phyloP scores from a whole-genome alignment of 202 grass and related monocot genomes.

The Schoenoplectus triqueter region DNA sequence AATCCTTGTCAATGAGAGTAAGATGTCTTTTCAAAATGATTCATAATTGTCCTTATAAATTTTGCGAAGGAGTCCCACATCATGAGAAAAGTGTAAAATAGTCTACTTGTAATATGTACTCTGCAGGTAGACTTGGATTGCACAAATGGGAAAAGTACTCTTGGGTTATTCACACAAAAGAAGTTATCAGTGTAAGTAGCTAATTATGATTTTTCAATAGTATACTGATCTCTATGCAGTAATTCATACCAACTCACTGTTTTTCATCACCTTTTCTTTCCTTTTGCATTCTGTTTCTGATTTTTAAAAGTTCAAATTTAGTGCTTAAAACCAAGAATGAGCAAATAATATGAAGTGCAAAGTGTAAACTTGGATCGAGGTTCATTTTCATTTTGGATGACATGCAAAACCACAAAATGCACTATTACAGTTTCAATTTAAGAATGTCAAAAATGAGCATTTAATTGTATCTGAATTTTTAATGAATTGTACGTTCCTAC shows the following conservation, averaged over 20 bases:
- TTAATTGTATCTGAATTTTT: constrained; percentile 7
- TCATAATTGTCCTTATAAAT: not conserved
- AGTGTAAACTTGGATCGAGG: not conserved
- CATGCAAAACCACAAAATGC: not conserved
- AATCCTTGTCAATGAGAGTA: constrained; percentile 81
- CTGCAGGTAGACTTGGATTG: constrained; percentile 82
- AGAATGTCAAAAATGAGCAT: constrained; percentile 17
- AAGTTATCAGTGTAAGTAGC: constrained; percentile 78
- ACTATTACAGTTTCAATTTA: not conserved
- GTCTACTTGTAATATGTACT: not conserved
- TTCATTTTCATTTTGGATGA: not conserved
- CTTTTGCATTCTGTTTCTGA: not conserved
- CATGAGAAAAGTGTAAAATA: not conserved
- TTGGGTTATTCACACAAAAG: constrained; percentile 75
- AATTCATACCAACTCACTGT: not conserved
- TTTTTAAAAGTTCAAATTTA: not conserved
- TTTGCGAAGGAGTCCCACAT: constrained; percentile 18
- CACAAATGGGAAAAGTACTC: constrained; percentile 57
- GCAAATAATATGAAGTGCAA: constrained; percentile 25
- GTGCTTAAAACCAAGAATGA: constrained; percentile 10
- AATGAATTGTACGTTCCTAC: not conserved
- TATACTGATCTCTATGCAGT: not conserved
- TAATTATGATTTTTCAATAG: not conserved
- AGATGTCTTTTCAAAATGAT: constrained; percentile 35
- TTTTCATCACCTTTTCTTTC: not conserved